Percentiles rank a stretch among this genome's conserved stretches.
phyloP scores from a whole-genome alignment of 371 early-diverging fungal genomes.

The Basidiobolus meristosporus region DNA sequence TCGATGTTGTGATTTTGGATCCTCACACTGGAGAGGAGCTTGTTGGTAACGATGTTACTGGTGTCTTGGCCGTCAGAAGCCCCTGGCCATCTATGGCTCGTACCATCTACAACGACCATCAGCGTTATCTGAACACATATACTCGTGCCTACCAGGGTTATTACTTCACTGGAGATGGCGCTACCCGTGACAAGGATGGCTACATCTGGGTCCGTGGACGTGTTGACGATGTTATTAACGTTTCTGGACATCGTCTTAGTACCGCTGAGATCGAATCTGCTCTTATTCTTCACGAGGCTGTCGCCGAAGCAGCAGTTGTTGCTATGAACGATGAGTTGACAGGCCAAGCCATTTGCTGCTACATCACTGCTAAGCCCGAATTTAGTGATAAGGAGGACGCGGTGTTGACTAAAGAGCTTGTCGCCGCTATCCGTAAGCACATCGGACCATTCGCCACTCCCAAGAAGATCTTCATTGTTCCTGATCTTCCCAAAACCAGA shows the following conservation, averaged over 20 bases:
- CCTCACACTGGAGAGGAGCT: conserved; percentile 53
- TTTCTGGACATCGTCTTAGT: conserved; percentile 94
- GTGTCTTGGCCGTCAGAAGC: conserved; percentile 73
- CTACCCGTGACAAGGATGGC: conserved; percentile 76
- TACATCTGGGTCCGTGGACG: conserved; percentile 90
- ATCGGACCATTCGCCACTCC: conserved; percentile 95
- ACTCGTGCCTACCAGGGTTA: conserved; percentile 70
- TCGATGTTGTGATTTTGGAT: conserved; percentile 72
- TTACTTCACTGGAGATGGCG: no score
- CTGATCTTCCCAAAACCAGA: conserved; percentile 95
- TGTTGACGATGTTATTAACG: conserved; percentile 96
- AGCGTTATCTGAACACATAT: conserved; percentile 82
- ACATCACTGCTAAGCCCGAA: conserved; percentile 39
- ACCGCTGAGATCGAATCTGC: conserved; percentile 95
- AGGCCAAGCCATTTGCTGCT: conserved; percentile 67
- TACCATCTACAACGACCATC: conserved; percentile 76
- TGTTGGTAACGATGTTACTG: conserved; percentile 63
- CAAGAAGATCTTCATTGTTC: conserved; percentile 60
- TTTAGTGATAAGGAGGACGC: no score
- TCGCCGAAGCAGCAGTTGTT: conserved; percentile 92
- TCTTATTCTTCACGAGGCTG: conserved; percentile 51
- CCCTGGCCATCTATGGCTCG: conserved; percentile 95
- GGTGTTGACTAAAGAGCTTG: conserved; percentile 33
- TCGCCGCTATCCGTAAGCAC: conserved; percentile 55
- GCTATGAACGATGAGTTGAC: conserved; percentile 85